Evolutionary conservation across 805 yeast genomes (phyloP).

Genomic region (Cephaloascus albidus): DNA sequence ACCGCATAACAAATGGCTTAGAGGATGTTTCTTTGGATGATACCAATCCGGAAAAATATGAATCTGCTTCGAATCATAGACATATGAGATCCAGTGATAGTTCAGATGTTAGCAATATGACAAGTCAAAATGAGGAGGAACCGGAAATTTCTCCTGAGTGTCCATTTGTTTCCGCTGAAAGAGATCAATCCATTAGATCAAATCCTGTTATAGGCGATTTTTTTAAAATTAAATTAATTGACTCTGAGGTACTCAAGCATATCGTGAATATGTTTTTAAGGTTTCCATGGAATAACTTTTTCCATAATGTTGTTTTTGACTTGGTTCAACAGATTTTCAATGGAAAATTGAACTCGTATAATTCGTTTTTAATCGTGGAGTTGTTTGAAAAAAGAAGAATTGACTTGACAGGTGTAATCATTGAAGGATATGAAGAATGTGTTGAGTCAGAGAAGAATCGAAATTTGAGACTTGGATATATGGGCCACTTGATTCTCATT

Average conservation of each 20-base stretch:
- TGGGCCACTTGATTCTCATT: slow-evolving; percentile 93
- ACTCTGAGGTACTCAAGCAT: slow-evolving; percentile 56
- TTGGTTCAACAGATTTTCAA: slow-evolving; percentile 89
- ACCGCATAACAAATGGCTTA: slow-evolving; percentile 24
- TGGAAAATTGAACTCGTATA: slow-evolving; percentile 52
- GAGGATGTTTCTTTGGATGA: slow-evolving; percentile 29
- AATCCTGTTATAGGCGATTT: slow-evolving; percentile 79
- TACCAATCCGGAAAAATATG: slow-evolving; percentile 13
- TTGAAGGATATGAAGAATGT: slow-evolving; percentile 53
- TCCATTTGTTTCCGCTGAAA: slow-evolving; percentile 31
- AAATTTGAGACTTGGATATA: slow-evolving; percentile 76
- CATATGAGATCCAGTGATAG: not conserved
- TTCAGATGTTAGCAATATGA: not conserved
- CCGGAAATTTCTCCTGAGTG: slow-evolving; percentile 14
- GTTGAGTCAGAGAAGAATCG: slow-evolving; percentile 48
- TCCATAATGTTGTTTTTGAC: slow-evolving; percentile 96
- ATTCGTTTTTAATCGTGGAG: slow-evolving; percentile 41
- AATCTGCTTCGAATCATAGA: no score
- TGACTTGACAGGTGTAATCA: slow-evolving; percentile 44
- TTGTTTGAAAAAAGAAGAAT: slow-evolving; percentile 48
- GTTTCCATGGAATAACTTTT: slow-evolving; percentile 94
- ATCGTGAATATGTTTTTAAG: slow-evolving; percentile 70
- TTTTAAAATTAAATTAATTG: slow-evolving; percentile 74
- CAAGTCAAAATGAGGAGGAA: not conserved
- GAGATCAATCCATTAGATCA: slow-evolving; percentile 25